These are phyloP conservation scores for Teratosphaeria gauchensis DNA, from an alignment of 2,329 filamentous ascomycete species.

Conservation along the genomic window DNA sequence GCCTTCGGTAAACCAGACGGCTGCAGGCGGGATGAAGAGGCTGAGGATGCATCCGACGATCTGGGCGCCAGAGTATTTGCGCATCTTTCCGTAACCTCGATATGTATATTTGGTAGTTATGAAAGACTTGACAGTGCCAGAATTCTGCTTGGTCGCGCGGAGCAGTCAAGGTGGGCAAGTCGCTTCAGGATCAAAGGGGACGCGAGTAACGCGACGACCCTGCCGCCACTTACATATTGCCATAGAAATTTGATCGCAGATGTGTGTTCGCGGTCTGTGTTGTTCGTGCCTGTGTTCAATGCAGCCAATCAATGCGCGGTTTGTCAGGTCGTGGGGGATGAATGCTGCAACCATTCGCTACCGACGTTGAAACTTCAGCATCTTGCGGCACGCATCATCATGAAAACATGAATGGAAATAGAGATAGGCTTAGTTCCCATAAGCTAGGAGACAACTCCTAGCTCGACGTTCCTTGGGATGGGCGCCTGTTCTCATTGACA, in stretches of 20 bases:
- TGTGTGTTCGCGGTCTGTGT: background rate
- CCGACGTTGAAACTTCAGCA: background rate
- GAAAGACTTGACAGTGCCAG: too few species aligned
- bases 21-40: constrained; percentile 1
- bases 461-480: too few species aligned
- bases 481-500: too few species aligned
- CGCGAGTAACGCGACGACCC: background rate
- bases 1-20: constrained; percentile 4
- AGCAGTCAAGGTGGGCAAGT: background rate
- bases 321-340: background rate
- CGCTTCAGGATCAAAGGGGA: background rate
- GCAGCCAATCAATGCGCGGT: background rate
- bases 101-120: too few species aligned
- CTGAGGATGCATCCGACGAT: constrained; percentile 4
- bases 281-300: background rate
- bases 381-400: background rate
- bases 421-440: too few species aligned
- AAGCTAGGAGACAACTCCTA: too few species aligned
- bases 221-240: background rate
- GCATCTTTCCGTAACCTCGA: too few species aligned
- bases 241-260: background rate
- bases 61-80: constrained; percentile 1
- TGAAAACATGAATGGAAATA: too few species aligned
- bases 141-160: too few species aligned
- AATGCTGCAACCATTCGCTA: background rate